Evolutionary conservation across 2,329 filamentous ascomycete species (phyloP), one percentile per base, ranked within the genome.

Genomic region (Madurella fahalii): DNA sequence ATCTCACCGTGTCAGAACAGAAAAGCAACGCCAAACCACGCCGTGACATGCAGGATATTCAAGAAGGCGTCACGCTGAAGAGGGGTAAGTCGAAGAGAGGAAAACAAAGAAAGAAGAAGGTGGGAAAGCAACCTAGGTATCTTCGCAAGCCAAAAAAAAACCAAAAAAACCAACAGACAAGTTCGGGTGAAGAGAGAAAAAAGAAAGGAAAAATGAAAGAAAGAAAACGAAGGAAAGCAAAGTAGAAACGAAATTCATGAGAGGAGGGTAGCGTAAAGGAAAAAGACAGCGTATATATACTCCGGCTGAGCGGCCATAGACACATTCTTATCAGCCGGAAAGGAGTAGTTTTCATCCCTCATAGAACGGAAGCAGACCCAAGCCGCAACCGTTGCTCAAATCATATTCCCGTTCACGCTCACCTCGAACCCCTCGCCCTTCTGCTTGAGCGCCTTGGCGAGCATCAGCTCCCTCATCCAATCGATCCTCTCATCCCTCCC

Each of bases 391-490:
- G 47, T 7, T 25, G 4, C 31, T 53, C 40, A 87, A 66, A 88
- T 86, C 82, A 86, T 86, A 71, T 84, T 86, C 43, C 89, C 89
- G 67, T 93, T 93, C 60, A 92, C 83, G 67, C 84, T 87, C 64
- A 94, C 83, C 72, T 92, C 87, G 64, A 87, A 93, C 16, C 90
- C 90, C 63, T 90, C 85, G 45, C 83, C 85, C 79, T 92, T 94
- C 72, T 90, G 87, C 76, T 86, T 89, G 68, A 90, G 76, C 16
- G 90, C 90, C 76, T 94, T 94, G 51, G 90, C 90, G 44, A 95
- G 82, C 90, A 95, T 95, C 58, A 95, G 75, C 78, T 95, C 90
- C 52, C 90, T 80, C 90, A 95, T 95, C 94, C 94, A 99, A 69
- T 96, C 93, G 65, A 97, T 96, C 58, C 93, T 82, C 68, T 96